These are phyloP conservation scores for Scutellaria minor DNA, from an alignment of 257 asterid genomes.

Conservation along the genomic window DNA sequence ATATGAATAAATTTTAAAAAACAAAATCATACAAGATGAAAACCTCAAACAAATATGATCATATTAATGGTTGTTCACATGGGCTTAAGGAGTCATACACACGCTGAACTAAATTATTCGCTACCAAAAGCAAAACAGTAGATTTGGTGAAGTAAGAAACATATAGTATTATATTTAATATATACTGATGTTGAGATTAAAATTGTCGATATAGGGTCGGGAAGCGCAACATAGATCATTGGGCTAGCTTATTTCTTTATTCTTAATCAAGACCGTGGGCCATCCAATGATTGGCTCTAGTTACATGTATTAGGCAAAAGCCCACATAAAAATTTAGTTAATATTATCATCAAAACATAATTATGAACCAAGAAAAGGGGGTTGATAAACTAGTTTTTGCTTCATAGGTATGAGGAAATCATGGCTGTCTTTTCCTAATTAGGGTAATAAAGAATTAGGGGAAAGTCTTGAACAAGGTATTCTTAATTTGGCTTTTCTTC, in stretches of 20 bases:
- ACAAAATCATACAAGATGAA: too few species aligned
- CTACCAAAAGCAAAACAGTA: too few species aligned
- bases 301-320: conserved; percentile 37
- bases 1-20: too few species aligned
- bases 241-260: conserved; percentile 32
- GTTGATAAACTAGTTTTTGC: conserved; percentile 29
- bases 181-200: too few species aligned
- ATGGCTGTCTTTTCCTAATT: conserved; percentile 60
- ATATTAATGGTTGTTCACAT: too few species aligned
- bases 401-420: conserved; percentile 55
- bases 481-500: conserved; percentile 48
- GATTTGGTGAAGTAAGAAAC: too few species aligned
- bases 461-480: conserved; percentile 38
- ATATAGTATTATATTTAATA: too few species aligned
- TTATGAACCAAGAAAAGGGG: conserved; percentile 42
- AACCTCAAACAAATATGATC: too few species aligned
- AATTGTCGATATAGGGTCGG: too few species aligned
- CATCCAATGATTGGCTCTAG: conserved; percentile 54
- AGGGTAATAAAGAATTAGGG: conserved; percentile 40
- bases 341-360: conserved; percentile 46
- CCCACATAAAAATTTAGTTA: conserved; percentile 37
- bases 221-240: neutral
- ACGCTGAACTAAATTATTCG: too few species aligned
- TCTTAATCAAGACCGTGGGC: conserved; percentile 36
- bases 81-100: too few species aligned